phyloP scores from a whole-genome alignment of 2,329 filamentous ascomycete genomes.

The Pseudodiploospora longispora region DNA sequence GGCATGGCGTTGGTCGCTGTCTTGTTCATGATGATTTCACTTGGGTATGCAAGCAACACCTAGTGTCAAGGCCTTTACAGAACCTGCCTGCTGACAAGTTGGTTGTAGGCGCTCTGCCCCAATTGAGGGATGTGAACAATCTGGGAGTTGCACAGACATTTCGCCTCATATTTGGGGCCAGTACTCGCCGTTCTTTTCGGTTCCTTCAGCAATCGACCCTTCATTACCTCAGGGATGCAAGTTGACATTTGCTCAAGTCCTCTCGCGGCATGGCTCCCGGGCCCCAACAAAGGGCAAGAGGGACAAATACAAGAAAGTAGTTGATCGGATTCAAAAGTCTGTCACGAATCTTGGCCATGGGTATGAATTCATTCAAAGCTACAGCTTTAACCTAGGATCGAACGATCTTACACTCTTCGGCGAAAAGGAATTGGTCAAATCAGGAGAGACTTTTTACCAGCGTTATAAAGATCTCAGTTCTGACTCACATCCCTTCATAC shows the following conservation, averaged over 20 bases:
- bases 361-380: constrained; percentile 64
- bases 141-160: constrained; percentile 42
- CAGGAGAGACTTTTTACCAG: constrained; percentile 66
- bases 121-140: constrained; percentile 15
- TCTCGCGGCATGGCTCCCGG: constrained; percentile 79
- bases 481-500: constrained; percentile 57
- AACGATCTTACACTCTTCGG: constrained; percentile 64
- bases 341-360: constrained; percentile 50
- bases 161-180: constrained; percentile 73
- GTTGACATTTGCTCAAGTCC: constrained; percentile 70
- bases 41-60: constrained; percentile 10
- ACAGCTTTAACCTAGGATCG: constrained; percentile 61
- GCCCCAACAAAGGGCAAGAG: constrained; percentile 69
- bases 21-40: constrained; percentile 8
- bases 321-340: constrained; percentile 55
- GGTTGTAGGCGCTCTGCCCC: neutral
- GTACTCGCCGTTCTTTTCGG: constrained; percentile 77
- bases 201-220: constrained; percentile 56
- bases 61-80: neutral
- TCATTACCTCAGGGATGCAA: constrained; percentile 59
- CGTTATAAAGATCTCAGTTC: constrained; percentile 60
- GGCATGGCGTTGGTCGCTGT: constrained; percentile 11
- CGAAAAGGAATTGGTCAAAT: constrained; percentile 61
- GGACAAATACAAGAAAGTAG: constrained; percentile 50
- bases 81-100: neutral